Conservation (phyloP, 345 rosid genomes). For the Geranium brycei region DNA sequence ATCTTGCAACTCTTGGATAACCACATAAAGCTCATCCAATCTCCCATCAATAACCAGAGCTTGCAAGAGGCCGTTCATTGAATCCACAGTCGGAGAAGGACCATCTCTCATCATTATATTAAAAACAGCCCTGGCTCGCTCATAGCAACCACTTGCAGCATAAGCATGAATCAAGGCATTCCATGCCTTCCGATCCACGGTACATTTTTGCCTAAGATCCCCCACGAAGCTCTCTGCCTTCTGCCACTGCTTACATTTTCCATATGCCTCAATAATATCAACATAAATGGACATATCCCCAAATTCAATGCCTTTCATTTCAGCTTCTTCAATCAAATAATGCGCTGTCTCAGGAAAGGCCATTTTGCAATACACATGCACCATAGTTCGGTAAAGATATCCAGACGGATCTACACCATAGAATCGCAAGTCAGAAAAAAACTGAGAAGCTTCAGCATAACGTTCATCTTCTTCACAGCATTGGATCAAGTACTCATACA, state of each 20-base stretch:
- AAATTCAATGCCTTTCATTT: slow-evolving; percentile 34
- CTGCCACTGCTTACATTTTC: slow-evolving; percentile 64
- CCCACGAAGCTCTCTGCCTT: slow-evolving; percentile 84
- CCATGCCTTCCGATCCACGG: slow-evolving; percentile 63
- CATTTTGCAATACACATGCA: slow-evolving; percentile 47
- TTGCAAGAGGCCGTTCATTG: slow-evolving; percentile 71
- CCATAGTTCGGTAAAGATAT: slow-evolving; percentile 41
- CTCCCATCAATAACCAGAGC: slow-evolving; percentile 69
- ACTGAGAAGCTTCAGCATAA: slow-evolving; percentile 66
- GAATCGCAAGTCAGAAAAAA: slow-evolving; percentile 72
- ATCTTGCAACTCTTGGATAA: slow-evolving; percentile 85
- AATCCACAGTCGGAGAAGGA: slow-evolving; percentile 80
- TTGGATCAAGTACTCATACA: slow-evolving; percentile 62
- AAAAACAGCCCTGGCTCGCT: slow-evolving; percentile 83
- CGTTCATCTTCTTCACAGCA: slow-evolving; percentile 52
- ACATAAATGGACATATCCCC: slow-evolving; percentile 34
- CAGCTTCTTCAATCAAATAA: slow-evolving; percentile 46
- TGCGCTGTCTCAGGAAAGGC: slow-evolving; percentile 86
- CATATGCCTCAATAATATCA: slow-evolving; percentile 60
- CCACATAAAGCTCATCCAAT: slow-evolving; percentile 72
- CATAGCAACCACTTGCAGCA: slow-evolving; percentile 84
- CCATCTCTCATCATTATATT: slow-evolving; percentile 90
- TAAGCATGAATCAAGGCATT: slow-evolving; percentile 77
- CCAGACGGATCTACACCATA: slow-evolving; percentile 46
- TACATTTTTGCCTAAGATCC: slow-evolving; percentile 42